Conservation (phyloP, 768 basidiomycete genomes). For the Hygrophoropsis aurantiaca region DNA sequence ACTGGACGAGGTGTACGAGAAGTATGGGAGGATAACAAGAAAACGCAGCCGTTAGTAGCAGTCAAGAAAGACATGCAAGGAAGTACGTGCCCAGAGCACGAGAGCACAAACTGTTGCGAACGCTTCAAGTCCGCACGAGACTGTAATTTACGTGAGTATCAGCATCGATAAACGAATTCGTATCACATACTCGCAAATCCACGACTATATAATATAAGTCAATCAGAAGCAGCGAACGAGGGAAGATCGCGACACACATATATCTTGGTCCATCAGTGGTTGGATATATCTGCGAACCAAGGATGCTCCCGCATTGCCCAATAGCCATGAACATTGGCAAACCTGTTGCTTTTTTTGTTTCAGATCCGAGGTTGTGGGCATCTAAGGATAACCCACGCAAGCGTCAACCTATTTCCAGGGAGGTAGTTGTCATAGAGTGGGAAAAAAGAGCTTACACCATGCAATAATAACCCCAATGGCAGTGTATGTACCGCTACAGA, state of each 20-base stretch:
- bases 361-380: conserved; percentile 66
- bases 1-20: conserved; percentile 29
- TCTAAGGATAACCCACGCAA: too few species aligned
- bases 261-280: conserved; percentile 56
- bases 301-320: conserved; percentile 66
- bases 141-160: conserved; percentile 21
- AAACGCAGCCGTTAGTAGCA: neutral
- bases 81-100: conserved; percentile 46
- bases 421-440: neutral
- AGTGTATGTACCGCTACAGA: conserved; percentile 67
- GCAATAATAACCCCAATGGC: conserved; percentile 65
- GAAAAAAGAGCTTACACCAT: conserved; percentile 54
- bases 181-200: conserved; percentile 53
- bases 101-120: conserved; percentile 54
- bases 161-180: neutral
- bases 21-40: neutral
- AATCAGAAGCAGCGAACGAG: too few species aligned
- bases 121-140: conserved; percentile 53
- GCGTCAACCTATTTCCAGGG: too few species aligned
- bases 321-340: conserved; percentile 72
- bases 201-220: conserved; percentile 35
- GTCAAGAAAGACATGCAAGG: neutral
- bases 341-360: conserved; percentile 66
- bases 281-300: conserved; percentile 65
- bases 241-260: conserved; percentile 37